These are phyloP conservation scores for Agaricus bisporus DNA, from an alignment of 768 basidiomycete species.

Conservation along the genomic window DNA sequence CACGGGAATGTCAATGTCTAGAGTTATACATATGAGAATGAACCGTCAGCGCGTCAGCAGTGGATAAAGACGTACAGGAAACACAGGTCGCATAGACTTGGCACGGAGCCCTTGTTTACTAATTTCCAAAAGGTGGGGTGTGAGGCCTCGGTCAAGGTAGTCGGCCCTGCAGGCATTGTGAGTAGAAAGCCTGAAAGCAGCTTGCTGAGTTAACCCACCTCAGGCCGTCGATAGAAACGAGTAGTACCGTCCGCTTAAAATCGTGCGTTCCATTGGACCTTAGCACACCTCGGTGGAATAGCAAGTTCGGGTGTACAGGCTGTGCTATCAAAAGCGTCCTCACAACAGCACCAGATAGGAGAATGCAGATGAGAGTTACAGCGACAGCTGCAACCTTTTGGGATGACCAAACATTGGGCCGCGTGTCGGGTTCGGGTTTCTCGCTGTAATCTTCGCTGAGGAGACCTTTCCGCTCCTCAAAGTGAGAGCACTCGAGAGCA, in stretches of 20 bases:
- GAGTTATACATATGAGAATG: conserved; percentile 2
- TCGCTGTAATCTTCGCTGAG: conserved; percentile 25
- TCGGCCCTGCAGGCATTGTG: conserved; percentile 50
- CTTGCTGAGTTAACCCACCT: conserved; percentile 36
- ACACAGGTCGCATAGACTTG: conserved; percentile 82
- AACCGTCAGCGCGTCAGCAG: background rate
- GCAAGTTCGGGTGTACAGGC: conserved; percentile 8
- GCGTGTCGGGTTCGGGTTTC: conserved; percentile 17
- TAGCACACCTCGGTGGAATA: conserved; percentile 35
- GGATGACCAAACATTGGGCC: conserved; percentile 27
- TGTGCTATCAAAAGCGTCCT: conserved; percentile 23
- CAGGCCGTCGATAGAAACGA: conserved; percentile 85
- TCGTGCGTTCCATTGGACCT: conserved; percentile 79
- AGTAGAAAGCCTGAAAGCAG: background rate
- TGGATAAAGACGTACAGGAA: conserved; percentile 49
- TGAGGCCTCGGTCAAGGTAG: conserved; percentile 81
- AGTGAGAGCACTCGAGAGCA: background rate
- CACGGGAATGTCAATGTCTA: conserved; percentile 89
- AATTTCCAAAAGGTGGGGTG: conserved; percentile 76
- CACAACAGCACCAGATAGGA: conserved; percentile 36
- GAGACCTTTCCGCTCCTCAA: conserved; percentile 35
- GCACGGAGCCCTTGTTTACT: conserved; percentile 82
- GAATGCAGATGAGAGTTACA: conserved; percentile 31
- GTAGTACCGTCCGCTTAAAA: conserved; percentile 73
- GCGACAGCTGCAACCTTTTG: conserved; percentile 33